A percentile compares a stretch with the other conserved stretches of the same genome.
Evolutionary conservation across 441 rosid species (phyloP).

Genomic region (Adansonia gregorii): DNA sequence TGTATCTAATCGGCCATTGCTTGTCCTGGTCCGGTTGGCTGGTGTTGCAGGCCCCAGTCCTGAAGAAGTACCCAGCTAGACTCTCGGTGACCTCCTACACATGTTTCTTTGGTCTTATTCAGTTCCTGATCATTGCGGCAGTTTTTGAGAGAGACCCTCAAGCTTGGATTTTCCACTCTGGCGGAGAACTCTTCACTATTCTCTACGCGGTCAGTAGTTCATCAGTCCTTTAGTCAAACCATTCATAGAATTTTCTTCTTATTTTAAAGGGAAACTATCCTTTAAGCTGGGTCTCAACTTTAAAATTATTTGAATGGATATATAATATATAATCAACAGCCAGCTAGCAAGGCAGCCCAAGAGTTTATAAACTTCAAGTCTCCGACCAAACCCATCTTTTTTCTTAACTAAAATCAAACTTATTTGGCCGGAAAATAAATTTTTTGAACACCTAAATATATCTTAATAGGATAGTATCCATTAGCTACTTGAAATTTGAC

Average conservation of each 20-base stretch:
- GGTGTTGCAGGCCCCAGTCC: conserved; percentile 93
- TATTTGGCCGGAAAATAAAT: too few species aligned
- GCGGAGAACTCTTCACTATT: conserved; percentile 89
- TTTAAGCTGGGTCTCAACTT: neutral
- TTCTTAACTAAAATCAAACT: neutral
- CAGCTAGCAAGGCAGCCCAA: neutral
- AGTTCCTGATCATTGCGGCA: conserved; percentile 87
- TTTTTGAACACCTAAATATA: neutral
- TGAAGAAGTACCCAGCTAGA: conserved; percentile 92
- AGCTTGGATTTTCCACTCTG: conserved; percentile 82
- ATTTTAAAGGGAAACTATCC: neutral
- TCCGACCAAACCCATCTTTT: neutral
- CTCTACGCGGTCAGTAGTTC: conserved; percentile 78
- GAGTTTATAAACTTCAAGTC: neutral
- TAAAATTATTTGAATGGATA: neutral
- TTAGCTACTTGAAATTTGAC: neutral
- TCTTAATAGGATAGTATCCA: neutral
- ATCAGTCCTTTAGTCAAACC: conserved; percentile 4
- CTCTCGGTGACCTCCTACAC: conserved; percentile 96
- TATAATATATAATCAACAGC: neutral
- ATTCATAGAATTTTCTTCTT: neutral
- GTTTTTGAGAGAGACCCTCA: conserved; percentile 64
- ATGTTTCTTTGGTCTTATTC: conserved; percentile 91
- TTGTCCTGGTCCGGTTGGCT: conserved; percentile 99
- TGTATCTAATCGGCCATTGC: conserved; percentile 92